Evolutionary conservation across 2,329 filamentous ascomycete genomes (phyloP), one percentile per base, ranked within the genome.

Genomic region (Torrubiellomyces zombiae): DNA sequence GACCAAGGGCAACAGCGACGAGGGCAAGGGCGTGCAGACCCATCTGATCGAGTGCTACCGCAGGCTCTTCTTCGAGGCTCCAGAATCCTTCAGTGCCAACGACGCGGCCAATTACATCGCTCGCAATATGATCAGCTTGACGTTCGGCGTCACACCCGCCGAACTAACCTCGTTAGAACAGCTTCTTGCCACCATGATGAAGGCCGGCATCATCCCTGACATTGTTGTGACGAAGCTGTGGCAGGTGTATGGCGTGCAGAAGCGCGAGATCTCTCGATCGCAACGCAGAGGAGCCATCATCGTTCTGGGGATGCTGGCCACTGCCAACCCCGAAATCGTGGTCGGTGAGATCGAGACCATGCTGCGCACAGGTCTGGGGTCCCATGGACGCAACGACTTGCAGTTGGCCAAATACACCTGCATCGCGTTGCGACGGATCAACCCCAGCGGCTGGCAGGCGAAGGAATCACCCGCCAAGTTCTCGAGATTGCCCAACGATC

Each of bases 1-100:
- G 89, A 98, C 89, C 35, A 98, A 98, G 55, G 86, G 89, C 38
- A 98, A 95, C 53, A 95, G 83, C 40, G 89, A 98, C 42, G 91
- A 98, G 60, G 89, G 91, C 40, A 98, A 95, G 55, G 89, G 89
- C 28, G 85, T 98, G 3, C 91, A 98, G 47, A 80, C 79, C 3
- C 89, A 98, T 50, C 63, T 98, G 16, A 93, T 98, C 36, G 89
- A 98, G 38, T 93, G 82, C 49, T 98, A 98, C 58, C 89, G 79
- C 45, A 74, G 81, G 12, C 67, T 98, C 1, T 98, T 95, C 53
- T 98, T 98, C 40, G 82, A 93, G 43, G 85, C 91, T 0, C 89
- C 89, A 0, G 81, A 83, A 31, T 74, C 74, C 4, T 94, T 93
- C 53, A 81, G 67, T 30, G 59, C 73, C 16, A 94, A 94, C 37